Conservation (phyloP, 108 stramenopile genomes). For the Cyclostephanos tholiformis region DNA sequence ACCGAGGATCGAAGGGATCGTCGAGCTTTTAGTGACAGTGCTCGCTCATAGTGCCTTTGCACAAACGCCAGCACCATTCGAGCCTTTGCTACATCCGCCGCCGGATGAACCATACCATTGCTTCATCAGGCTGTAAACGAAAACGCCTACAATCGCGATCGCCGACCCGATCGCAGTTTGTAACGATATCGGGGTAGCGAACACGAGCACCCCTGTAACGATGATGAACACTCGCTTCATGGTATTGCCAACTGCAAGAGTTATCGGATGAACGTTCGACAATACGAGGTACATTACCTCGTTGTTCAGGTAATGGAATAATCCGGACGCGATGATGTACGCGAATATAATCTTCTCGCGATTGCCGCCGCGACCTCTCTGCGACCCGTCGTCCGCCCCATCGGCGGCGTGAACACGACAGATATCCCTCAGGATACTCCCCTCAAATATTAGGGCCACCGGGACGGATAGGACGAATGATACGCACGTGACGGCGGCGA, state of each 20-base stretch:
- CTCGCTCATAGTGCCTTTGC: neutral
- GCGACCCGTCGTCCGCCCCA: neutral
- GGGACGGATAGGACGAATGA: constrained; percentile 56
- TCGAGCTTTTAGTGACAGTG: too few species aligned
- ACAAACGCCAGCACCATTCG: neutral
- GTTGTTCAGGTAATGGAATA: constrained; percentile 78
- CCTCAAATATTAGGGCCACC: constrained; percentile 53
- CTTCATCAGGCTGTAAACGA: constrained; percentile 52
- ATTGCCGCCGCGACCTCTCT: neutral
- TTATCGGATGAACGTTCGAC: constrained; percentile 68
- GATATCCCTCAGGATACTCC: constrained; percentile 16
- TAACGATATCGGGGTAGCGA: constrained; percentile 58
- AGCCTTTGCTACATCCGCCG: neutral
- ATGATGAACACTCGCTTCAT: constrained; percentile 82
- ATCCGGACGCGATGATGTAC: constrained; percentile 49
- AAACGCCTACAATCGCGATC: constrained; percentile 51
- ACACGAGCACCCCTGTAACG: constrained; percentile 58
- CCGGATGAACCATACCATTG: constrained; percentile 37
- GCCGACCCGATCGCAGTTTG: constrained; percentile 46
- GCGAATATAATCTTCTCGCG: constrained; percentile 5
- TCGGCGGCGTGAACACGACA: neutral
- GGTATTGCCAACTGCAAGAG: constrained; percentile 81
- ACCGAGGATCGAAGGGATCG: too few species aligned
- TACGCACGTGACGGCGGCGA: constrained; percentile 63
- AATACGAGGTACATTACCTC: constrained; percentile 80